Evolutionary conservation across 371 early-diverging fungal genomes (phyloP).

Genomic region (Mucor velutinosus): DNA sequence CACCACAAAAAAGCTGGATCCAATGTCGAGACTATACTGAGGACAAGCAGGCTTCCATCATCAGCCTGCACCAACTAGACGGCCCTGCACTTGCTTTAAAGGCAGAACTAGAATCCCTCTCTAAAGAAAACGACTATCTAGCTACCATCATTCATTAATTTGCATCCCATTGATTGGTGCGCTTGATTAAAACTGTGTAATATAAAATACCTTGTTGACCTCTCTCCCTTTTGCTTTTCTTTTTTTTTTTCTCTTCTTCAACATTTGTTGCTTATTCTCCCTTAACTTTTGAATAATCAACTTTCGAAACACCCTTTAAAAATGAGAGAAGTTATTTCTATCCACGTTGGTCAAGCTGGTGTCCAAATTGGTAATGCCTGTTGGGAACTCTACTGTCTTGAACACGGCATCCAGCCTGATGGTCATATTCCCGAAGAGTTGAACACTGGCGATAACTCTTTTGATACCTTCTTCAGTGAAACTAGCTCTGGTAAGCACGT

Average conservation of each 20-base stretch:
- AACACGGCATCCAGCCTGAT: constrained; percentile 98
- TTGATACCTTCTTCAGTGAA: constrained; percentile 93
- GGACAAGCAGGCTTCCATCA: constrained; percentile 60
- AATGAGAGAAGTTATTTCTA: constrained; percentile 98
- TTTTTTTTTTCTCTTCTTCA: not conserved
- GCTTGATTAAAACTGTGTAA: not conserved
- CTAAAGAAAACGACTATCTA: constrained; percentile 11
- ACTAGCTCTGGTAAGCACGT: constrained; percentile 97
- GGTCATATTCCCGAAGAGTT: constrained; percentile 82
- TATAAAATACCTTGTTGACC: not conserved
- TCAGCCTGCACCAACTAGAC: constrained; percentile 36
- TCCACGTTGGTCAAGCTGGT: constrained; percentile 99
- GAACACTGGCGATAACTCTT: constrained; percentile 35
- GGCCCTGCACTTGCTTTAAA: constrained; percentile 43
- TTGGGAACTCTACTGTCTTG: constrained; percentile 98
- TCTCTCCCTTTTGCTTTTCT: not conserved
- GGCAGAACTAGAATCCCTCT: constrained; percentile 26
- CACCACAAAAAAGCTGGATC: constrained; percentile 48
- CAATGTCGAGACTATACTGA: constrained; percentile 82
- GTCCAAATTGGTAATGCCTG: constrained; percentile 99
- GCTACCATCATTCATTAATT: not conserved
- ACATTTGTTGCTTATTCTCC: constrained; percentile 25
- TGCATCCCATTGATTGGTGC: constrained; percentile 1
- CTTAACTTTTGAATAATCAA: constrained; percentile 29
- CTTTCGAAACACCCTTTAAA: not conserved